A percentile compares a stretch with the other conserved stretches of the same genome.
These are phyloP conservation scores for Tieghemostelium lacteum DNA, from an alignment of 78 protist species.

Conservation along the genomic window DNA sequence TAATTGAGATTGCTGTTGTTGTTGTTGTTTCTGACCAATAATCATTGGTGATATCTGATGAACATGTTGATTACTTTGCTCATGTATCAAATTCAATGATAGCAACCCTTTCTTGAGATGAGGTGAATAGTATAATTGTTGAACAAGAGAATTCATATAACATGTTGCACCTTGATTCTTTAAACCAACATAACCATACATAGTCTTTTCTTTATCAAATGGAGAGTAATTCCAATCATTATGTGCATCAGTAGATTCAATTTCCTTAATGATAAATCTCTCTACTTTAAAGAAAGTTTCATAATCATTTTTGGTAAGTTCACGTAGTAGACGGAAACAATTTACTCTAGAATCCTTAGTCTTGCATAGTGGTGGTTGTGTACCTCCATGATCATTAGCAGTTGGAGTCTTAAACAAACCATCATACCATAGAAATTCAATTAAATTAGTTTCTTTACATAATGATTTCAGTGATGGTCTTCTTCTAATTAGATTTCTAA, in stretches of 20 bases:
- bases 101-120: conserved; percentile 35
- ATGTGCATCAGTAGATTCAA: conserved; percentile 31
- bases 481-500: conserved; percentile 45
- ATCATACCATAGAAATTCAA: conserved; percentile 14
- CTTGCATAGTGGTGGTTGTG: conserved; percentile 66
- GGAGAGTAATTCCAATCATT: conserved; percentile 77
- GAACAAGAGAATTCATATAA: conserved; percentile 90
- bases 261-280: conserved; percentile 32
- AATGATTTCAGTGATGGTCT: conserved; percentile 42
- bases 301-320: conserved; percentile 47
- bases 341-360: conserved; percentile 32
- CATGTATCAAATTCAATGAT: conserved; percentile 3
- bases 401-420: conserved; percentile 70
- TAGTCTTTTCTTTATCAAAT: conserved; percentile 70
- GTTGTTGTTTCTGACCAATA: not conserved
- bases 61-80: not conserved
- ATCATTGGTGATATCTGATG: not conserved
- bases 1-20: conserved; percentile 15
- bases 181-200: conserved; percentile 88
- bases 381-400: conserved; percentile 44
- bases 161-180: conserved; percentile 94
- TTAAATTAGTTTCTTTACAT: conserved; percentile 36
- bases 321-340: conserved; percentile 47
- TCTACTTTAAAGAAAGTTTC: conserved; percentile 11
- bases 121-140: conserved; percentile 83